Evolutionary conservation across 2,329 filamentous ascomycete genomes (phyloP), one percentile per base, ranked within the genome.

Genomic region (Neonectria sp.): DNA sequence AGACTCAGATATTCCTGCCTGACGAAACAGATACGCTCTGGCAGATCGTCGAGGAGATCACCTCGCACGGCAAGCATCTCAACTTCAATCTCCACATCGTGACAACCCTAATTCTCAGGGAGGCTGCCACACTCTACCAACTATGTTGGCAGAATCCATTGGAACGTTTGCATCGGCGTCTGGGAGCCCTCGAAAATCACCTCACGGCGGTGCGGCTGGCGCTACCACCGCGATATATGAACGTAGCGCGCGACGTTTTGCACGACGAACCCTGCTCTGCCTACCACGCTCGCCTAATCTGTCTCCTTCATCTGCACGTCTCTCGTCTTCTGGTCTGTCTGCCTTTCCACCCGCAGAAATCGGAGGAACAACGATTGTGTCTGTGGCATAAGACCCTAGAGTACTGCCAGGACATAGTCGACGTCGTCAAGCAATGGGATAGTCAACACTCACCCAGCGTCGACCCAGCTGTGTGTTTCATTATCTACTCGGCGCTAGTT

Each of bases 121-220:
- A 45, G 43, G 43, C 43, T 45, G 43, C 43, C 43, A 45, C 43
- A 45, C 43, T 45, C 43, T 45, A 45, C 43, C 43, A 45, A 45
- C 43, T 45, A 45, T 45, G 43, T 45, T 45, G 43, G 43, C 43
- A 45, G 43, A 45, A 45, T 45, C 43, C 43, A 45, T 45, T 45
- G 43, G 43, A 45, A 45, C 43, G 43, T 45, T 45, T 45, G 43
- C 43, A 45, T 24, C 43, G 43, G 43, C 43, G 17, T 45, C 43
- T 45, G 6, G 43, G 43, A 45, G 43, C 43, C 43, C 43, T 45
- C 43, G 17, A 45, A 45, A 45, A 45, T 45, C 43, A 45, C 43
- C 43, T 45, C n/a, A 45, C 43, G 43, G 43, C 43, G 6, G 43
- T 45, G 43, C 43, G 43, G 43, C 43, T 45, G 6, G 43, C 43